Base-by-base conservation (phyloP, 2,329 filamentous ascomycete species). In the Fusarium nelsonii region DNA sequence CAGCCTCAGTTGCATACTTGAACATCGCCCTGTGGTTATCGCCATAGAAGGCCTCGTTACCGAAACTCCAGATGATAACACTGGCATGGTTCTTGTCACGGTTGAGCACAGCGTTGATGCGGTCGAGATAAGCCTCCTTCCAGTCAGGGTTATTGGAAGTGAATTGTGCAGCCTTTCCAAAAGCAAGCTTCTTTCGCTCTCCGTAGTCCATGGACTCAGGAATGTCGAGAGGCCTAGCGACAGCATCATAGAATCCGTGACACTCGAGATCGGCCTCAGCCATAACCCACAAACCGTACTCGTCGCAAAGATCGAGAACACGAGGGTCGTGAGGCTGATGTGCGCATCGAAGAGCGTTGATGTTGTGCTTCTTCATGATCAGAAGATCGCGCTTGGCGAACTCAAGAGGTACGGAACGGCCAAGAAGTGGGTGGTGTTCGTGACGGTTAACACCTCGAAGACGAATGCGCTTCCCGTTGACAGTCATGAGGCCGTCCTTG, bases 11-110 rank as follows among this genome's bases (percentile, higher is more conserved):
- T 50, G 85, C 84, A 74, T 85, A 90, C 5, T 88, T 79, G 69
- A 89, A 89, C 91, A 93, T 93, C 34, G 86, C 87, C 45, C 82
- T 83, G 72, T 91, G 88, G 73, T 93, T 92, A 10, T 81, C 80
- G 1, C 91, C 91, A 71, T 91, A 92, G 74, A 91, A 92, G 0
- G 90, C 86, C 74, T 93, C 91, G 71, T 93, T 93, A 0, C 91
- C 91, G 0, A 93, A 81, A 46, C 88, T 90, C 91, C 91, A 93
- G 41, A 92, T 86, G 49, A 93, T 88, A 50, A 93, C 83, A n/a
- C 84, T 89, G 0, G 91, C 77, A 68, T 92, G 88, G 60, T 92
- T 90, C 78, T 91, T 91, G 76, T 92, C 90, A 16, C 91, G 83
- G 71, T 89, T 84, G 0, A 93, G 83, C 57, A 92, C 78, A 56